Percentiles rank a stretch among this genome's conserved stretches.
Conservation (phyloP, 2,329 filamentous ascomycete genomes). For the Hirsutella minnesotensis region DNA sequence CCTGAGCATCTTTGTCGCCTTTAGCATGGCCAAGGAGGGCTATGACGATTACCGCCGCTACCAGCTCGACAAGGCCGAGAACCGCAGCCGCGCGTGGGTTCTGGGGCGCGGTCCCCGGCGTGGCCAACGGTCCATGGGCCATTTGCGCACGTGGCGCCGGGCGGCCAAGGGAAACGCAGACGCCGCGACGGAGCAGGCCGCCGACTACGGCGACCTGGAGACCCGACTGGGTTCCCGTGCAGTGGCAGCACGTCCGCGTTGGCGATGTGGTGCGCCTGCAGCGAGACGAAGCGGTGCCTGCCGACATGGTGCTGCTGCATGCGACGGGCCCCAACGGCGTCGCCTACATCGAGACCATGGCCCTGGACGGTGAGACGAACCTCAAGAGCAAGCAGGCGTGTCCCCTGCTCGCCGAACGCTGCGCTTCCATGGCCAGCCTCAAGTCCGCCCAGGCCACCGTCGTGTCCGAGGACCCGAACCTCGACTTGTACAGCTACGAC, state of each 20-base stretch:
- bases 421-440: slow-evolving; percentile 43
- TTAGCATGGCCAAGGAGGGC: slow-evolving; percentile 78
- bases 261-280: slow-evolving; percentile 36
- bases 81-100: slow-evolving; percentile 57
- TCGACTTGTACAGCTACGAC: slow-evolving; percentile 66
- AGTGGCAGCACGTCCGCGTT: slow-evolving; percentile 35
- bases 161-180: no score
- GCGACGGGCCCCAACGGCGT: slow-evolving; percentile 66
- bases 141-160: slow-evolving; percentile 4
- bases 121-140: slow-evolving; percentile 24
- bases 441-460: slow-evolving; percentile 44
- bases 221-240: slow-evolving; percentile 39
- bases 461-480: slow-evolving; percentile 66
- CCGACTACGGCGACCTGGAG: slow-evolving; percentile 7
- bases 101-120: slow-evolving; percentile 25
- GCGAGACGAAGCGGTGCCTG: slow-evolving; percentile 70
- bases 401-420: slow-evolving; percentile 42
- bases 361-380: slow-evolving; percentile 72
- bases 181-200: slow-evolving; percentile 4
- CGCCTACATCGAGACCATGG: slow-evolving; percentile 80
- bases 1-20: slow-evolving; percentile 61
- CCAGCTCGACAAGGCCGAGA: slow-evolving; percentile 71
- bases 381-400: slow-evolving; percentile 65
- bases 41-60: slow-evolving; percentile 77
- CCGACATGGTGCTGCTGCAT: slow-evolving; percentile 70